Evolutionary conservation across 768 basidiomycete species (phyloP).

Genomic region (Leucocoprinus sp.): DNA sequence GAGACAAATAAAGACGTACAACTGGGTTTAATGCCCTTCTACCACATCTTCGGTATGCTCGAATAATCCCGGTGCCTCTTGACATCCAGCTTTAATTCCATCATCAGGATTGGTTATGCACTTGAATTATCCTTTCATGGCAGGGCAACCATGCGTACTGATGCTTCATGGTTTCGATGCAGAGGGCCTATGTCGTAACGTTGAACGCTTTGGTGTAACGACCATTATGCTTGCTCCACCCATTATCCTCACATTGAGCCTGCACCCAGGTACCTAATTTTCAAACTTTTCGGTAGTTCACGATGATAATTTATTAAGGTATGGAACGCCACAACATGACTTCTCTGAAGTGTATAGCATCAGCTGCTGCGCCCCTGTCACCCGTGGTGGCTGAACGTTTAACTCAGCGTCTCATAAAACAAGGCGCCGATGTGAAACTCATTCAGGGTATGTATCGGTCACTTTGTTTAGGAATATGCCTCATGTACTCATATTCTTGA

Average conservation of each 20-base stretch:
- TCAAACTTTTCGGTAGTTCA: neutral
- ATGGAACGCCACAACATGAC: conserved; percentile 44
- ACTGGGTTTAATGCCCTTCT: conserved; percentile 40
- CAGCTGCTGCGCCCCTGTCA: conserved; percentile 62
- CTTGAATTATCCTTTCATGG: conserved; percentile 33
- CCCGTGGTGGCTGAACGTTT: conserved; percentile 37
- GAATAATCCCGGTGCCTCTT: neutral
- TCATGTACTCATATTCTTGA: neutral
- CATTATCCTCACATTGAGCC: conserved; percentile 49
- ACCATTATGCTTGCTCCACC: conserved; percentile 50
- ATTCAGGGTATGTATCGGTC: conserved; percentile 15
- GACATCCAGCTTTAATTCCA: too few relatives aligned
- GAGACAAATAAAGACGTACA: conserved; percentile 32
- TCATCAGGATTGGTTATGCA: conserved; percentile 31
- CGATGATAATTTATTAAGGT: conserved; percentile 19
- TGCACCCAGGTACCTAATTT: conserved; percentile 36
- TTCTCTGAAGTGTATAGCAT: conserved; percentile 38
- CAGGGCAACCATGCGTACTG: conserved; percentile 34
- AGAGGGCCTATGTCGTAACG: conserved; percentile 35
- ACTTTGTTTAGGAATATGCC: neutral
- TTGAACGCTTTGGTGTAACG: conserved; percentile 46
- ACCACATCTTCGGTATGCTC: conserved; percentile 20
- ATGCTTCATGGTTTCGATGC: conserved; percentile 48
- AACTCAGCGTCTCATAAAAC: conserved; percentile 11
- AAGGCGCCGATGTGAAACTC: conserved; percentile 13